These are phyloP conservation scores for Rubroboletus satanas DNA, from an alignment of 768 basidiomycete genomes.

Conservation along the genomic window DNA sequence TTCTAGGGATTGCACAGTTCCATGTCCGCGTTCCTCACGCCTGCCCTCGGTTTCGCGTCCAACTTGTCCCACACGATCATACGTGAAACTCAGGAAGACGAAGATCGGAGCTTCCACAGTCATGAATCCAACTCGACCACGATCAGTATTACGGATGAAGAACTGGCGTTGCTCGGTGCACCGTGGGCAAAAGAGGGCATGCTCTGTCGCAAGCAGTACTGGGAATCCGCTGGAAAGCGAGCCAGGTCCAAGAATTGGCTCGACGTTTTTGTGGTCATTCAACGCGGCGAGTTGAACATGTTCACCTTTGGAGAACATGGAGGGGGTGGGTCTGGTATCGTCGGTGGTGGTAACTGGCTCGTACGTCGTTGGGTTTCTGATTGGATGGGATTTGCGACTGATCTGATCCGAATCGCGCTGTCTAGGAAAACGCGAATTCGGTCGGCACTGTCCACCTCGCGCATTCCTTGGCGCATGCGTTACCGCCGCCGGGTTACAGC, in stretches of 20 bases:
- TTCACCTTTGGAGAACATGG: slow-evolving; percentile 85
- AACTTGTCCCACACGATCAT: slow-evolving; percentile 97
- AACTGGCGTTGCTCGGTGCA: slow-evolving; percentile 89
- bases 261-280: slow-evolving; percentile 94
- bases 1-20: slow-evolving; percentile 56
- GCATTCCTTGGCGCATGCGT: slow-evolving; percentile 81
- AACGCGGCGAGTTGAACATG: slow-evolving; percentile 92
- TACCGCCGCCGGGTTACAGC: slow-evolving; percentile 92
- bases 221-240: slow-evolving; percentile 79
- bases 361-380: slow-evolving; percentile 48
- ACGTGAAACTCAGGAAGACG: slow-evolving; percentile 87
- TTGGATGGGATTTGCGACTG: not conserved
- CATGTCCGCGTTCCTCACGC: slow-evolving; percentile 67
- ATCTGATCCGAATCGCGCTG: not conserved
- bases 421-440: slow-evolving; percentile 77
- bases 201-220: slow-evolving; percentile 91
- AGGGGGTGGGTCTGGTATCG: slow-evolving; percentile 54
- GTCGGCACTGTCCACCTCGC: slow-evolving; percentile 83
- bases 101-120: slow-evolving; percentile 66
- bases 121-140: slow-evolving; percentile 62
- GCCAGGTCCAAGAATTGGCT: slow-evolving; percentile 90
- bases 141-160: slow-evolving; percentile 91
- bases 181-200: slow-evolving; percentile 99
- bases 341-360: slow-evolving; percentile 98
- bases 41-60: slow-evolving; percentile 93